Evolutionary conservation across 352 stramenopile species (phyloP).

Genomic region (Phytophthora aleatoria): DNA sequence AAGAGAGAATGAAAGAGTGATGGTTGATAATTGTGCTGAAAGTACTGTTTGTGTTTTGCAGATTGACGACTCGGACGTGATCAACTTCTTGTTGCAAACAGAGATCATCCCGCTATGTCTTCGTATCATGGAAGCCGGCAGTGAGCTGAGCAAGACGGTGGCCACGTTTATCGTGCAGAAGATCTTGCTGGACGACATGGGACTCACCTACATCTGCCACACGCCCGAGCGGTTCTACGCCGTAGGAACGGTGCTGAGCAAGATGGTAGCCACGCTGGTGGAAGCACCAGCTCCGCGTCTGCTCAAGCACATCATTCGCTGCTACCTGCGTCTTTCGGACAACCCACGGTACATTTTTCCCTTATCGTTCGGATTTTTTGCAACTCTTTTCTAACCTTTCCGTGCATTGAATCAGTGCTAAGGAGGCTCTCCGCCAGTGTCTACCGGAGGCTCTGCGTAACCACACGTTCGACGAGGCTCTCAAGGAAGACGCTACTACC

Average conservation of each 20-base stretch:
- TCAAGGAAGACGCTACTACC: slow-evolving; percentile 97
- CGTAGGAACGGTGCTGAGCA: slow-evolving; percentile 93
- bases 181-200: slow-evolving; percentile 98
- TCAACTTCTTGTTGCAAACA: slow-evolving; percentile 99
- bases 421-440: slow-evolving; percentile 97
- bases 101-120: slow-evolving; percentile 99
- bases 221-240: slow-evolving; percentile 95
- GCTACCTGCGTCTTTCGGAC: slow-evolving; percentile 95
- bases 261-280: slow-evolving; percentile 97
- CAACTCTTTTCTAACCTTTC: slow-evolving; percentile 29
- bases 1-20: slow-evolving; percentile 1
- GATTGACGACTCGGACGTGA: slow-evolving; percentile 98
- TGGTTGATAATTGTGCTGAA: background rate
- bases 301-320: slow-evolving; percentile 99
- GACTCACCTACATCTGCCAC: slow-evolving; percentile 98
- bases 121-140: slow-evolving; percentile 98
- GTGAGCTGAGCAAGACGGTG: slow-evolving; percentile 98
- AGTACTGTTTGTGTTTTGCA: slow-evolving; percentile 20
- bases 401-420: slow-evolving; percentile 52
- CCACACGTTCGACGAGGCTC: slow-evolving; percentile 93
- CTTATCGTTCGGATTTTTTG: background rate
- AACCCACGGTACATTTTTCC: slow-evolving; percentile 49
- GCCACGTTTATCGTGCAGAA: slow-evolving; percentile 99
- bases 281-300: slow-evolving; percentile 93
- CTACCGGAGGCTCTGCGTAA: slow-evolving; percentile 94